These are phyloP conservation scores for Cutaneotrichosporon arboriforme DNA, from an alignment of 1,284 basidiomycete species.

Conservation along the genomic window DNA sequence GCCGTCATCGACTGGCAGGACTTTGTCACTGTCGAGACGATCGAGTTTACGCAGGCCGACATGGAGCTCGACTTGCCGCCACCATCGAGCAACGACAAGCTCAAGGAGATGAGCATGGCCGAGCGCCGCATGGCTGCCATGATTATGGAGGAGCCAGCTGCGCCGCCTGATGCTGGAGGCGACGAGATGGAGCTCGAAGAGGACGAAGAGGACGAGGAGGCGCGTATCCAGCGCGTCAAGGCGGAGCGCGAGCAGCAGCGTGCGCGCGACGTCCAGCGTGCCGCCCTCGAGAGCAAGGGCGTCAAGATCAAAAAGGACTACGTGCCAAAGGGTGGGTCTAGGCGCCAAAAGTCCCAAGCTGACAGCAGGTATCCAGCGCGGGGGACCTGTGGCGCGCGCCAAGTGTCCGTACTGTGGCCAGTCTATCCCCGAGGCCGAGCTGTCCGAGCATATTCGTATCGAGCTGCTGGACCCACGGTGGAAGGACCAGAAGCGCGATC, in stretches of 20 bases:
- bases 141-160: slow-evolving; percentile 90
- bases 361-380: slow-evolving; percentile 57
- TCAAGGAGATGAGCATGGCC: slow-evolving; percentile 92
- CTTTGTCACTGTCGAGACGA: slow-evolving; percentile 96
- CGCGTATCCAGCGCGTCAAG: slow-evolving; percentile 58
- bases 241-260: slow-evolving; percentile 70
- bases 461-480: slow-evolving; percentile 95
- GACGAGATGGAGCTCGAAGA: slow-evolving; percentile 55
- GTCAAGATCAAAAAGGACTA: slow-evolving; percentile 98
- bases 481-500: slow-evolving; percentile 84
- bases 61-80: slow-evolving; percentile 85
- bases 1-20: slow-evolving; percentile 99
- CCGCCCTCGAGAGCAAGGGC: slow-evolving; percentile 67
- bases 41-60: slow-evolving; percentile 93
- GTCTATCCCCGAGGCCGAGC: slow-evolving; percentile 86
- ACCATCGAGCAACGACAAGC: slow-evolving; percentile 88
- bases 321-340: slow-evolving; percentile 74
- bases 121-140: slow-evolving; percentile 98
- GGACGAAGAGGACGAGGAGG: slow-evolving; percentile 55
- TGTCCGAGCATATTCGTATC: slow-evolving; percentile 97
- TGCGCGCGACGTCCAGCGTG: slow-evolving; percentile 71
- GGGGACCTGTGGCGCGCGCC: slow-evolving; percentile 62
- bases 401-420: slow-evolving; percentile 91
- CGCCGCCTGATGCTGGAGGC: slow-evolving; percentile 53
- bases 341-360: not conserved